A percentile compares a stretch with the other conserved stretches of the same genome.
Evolutionary conservation across 2,329 filamentous ascomycete genomes (phyloP).

Genomic region (Phaeomoniella chlamydospora): DNA sequence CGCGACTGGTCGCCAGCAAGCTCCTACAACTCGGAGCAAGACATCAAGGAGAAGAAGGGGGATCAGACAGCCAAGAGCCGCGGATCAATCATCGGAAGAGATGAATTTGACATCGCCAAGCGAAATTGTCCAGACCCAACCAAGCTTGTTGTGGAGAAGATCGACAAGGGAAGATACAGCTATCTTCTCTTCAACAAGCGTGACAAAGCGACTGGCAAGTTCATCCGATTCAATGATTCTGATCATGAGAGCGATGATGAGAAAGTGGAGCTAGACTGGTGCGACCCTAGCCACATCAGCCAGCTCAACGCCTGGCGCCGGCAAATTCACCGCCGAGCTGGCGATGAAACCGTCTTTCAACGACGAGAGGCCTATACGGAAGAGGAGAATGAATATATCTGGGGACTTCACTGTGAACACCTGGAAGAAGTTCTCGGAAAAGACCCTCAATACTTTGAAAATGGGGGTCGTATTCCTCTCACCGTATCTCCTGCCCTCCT

Average conservation of each 20-base stretch:
- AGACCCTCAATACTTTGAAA: neutral
- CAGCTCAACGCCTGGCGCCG: constrained; percentile 7
- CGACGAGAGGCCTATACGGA: constrained; percentile 3
- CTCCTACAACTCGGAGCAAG: neutral
- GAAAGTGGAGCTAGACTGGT: constrained; percentile 5
- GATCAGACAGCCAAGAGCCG: neutral
- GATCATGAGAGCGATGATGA: neutral
- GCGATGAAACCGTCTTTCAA: neutral
- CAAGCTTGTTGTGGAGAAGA: constrained; percentile 6
- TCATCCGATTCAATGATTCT: neutral
- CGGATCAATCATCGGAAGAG: neutral
- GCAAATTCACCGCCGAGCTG: constrained; percentile 3
- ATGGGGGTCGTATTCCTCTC: constrained; percentile 2
- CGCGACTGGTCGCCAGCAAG: neutral
- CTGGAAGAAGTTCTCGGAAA: constrained; percentile 1
- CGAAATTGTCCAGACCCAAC: neutral
- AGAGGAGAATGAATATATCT: constrained; percentile 13
- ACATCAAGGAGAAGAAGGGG: neutral
- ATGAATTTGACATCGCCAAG: neutral
- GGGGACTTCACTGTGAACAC: constrained; percentile 3
- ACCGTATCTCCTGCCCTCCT: constrained; percentile 2
- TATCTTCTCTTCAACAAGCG: constrained; percentile 3
- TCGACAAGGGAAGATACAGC: constrained; percentile 4
- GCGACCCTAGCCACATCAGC: constrained; percentile 5
- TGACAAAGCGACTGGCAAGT: neutral